phyloP scores from a whole-genome alignment of 116 monocot species.

The Iris pallida region DNA sequence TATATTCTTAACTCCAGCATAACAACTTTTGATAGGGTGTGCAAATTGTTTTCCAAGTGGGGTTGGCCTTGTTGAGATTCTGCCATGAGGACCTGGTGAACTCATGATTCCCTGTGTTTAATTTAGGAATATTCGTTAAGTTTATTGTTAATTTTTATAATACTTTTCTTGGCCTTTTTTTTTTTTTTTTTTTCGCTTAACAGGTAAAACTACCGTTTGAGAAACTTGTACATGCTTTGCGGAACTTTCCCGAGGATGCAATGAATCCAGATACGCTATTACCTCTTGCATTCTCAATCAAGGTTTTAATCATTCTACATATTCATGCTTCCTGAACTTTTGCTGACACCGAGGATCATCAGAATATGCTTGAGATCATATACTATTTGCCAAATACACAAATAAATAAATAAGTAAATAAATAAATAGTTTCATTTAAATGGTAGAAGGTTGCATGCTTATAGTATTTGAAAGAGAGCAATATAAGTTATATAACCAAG shows the following conservation, averaged over 20 bases:
- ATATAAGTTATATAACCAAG: too few relatives aligned
- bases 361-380: too few relatives aligned
- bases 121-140: background rate
- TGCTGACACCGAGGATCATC: too few relatives aligned
- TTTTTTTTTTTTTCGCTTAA: background rate
- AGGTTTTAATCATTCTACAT: conserved; percentile 24
- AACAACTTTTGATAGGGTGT: conserved; percentile 40
- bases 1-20: background rate
- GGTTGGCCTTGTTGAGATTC: conserved; percentile 70
- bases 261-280: conserved; percentile 71
- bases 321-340: background rate
- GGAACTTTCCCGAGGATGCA: conserved; percentile 82
- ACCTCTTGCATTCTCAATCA: conserved; percentile 68
- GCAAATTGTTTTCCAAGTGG: conserved; percentile 86
- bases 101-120: conserved; percentile 1
- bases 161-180: background rate
- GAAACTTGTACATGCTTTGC: conserved; percentile 77
- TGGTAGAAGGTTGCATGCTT: too few relatives aligned
- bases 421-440: too few relatives aligned
- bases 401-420: too few relatives aligned
- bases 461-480: too few relatives aligned
- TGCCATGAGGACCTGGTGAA: conserved; percentile 90
- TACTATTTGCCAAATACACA: too few relatives aligned
- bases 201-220: conserved; percentile 85
- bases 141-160: conserved; percentile 2